Percentiles rank a stretch among this genome's conserved stretches.
Evolutionary conservation across 139 green algal genomes (phyloP).

Genomic region (Eudorina sp.): DNA sequence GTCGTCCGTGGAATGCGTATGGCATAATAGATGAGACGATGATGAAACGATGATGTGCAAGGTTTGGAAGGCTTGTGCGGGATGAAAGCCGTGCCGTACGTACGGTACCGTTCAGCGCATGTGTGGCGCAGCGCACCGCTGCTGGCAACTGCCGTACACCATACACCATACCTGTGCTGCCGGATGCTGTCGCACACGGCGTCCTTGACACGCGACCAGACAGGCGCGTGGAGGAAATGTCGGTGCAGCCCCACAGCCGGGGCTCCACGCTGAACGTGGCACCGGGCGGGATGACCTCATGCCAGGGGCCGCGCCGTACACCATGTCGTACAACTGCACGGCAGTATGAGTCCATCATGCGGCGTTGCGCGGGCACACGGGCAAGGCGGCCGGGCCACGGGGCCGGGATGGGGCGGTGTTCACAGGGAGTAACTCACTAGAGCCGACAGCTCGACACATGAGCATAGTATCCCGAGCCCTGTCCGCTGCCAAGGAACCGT

Average conservation of each 20-base stretch:
- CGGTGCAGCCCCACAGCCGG: conserved; percentile 75
- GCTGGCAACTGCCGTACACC: no score
- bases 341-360: not conserved
- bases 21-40: no score
- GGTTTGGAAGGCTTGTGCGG: no score
- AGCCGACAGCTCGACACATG: not conserved
- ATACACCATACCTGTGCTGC: conserved; percentile 66
- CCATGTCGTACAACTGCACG: conserved; percentile 74
- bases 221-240: conserved; percentile 68
- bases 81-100: no score
- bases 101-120: not conserved
- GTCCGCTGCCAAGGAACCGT: not conserved
- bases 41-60: not conserved
- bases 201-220: conserved; percentile 77
- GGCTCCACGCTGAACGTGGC: conserved; percentile 75
- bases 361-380: not conserved
- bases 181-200: conserved; percentile 90
- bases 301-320: conserved; percentile 73
- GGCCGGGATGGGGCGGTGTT: no score
- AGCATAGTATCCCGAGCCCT: not conserved
- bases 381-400: no score
- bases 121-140: not conserved
- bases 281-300: conserved; percentile 56
- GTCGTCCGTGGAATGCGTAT: no score
- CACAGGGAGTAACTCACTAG: no score